Conservation (phyloP, 257 asterid species). For the Linderniella brevidens region DNA sequence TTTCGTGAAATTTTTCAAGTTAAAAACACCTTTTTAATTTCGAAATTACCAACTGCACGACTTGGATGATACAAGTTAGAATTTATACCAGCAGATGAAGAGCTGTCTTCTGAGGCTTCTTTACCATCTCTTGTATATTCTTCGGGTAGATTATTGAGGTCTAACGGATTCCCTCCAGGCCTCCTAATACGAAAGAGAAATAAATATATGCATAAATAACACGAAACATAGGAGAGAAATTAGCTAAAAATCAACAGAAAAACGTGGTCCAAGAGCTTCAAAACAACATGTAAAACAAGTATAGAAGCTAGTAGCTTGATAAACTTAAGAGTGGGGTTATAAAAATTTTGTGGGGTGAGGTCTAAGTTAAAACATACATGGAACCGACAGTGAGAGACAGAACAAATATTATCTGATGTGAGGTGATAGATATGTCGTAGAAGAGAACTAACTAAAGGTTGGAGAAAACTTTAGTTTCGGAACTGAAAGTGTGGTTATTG, state of each 20-base stretch:
- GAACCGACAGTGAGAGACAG: constrained; percentile 60
- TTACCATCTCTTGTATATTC: constrained; percentile 53
- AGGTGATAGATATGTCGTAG: constrained; percentile 12
- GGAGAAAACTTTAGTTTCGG: constrained; percentile 43
- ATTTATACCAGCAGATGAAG: constrained; percentile 58
- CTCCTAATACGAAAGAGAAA: constrained; percentile 40
- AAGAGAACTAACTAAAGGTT: constrained; percentile 23
- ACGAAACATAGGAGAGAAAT: neutral
- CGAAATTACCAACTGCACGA: no score
- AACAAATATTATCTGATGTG: constrained; percentile 2
- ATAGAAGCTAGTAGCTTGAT: constrained; percentile 6
- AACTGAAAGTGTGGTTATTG: constrained; percentile 27
- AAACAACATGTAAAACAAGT: neutral
- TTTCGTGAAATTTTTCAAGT: neutral
- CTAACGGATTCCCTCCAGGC: constrained; percentile 62
- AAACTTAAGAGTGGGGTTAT: constrained; percentile 3
- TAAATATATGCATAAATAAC: neutral
- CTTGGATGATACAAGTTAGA: neutral
- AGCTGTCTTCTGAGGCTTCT: constrained; percentile 48
- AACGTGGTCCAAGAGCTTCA: neutral
- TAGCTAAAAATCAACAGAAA: neutral
- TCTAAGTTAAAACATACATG: constrained; percentile 36
- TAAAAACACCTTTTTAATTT: no score
- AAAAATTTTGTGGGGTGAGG: constrained; percentile 25
- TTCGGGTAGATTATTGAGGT: constrained; percentile 94